Conservation (phyloP, 78 protist genomes). For the Isochrysis galbana region DNA sequence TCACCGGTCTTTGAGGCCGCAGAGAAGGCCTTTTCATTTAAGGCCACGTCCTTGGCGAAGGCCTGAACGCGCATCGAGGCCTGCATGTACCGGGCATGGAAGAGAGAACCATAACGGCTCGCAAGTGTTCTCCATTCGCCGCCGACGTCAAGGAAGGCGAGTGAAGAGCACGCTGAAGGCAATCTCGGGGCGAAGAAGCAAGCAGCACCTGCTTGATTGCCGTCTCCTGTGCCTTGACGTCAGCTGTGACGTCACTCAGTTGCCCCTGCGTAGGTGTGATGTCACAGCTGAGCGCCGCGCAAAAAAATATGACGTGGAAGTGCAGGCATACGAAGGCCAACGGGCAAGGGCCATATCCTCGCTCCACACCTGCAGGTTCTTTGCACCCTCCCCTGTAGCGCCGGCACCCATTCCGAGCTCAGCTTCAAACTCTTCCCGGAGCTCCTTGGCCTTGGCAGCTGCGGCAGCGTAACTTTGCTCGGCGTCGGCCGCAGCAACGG, state of each 20-base stretch:
- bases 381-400: neutral
- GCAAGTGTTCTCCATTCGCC: no score
- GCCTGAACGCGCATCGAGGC: neutral
- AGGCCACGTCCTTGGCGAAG: neutral
- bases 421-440: neutral
- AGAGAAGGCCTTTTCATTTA: neutral
- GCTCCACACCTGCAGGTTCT: neutral
- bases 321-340: neutral
- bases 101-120: no score
- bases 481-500: neutral
- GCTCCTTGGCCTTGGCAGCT: neutral
- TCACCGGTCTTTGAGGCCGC: neutral
- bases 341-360: no score
- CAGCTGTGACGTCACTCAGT: neutral
- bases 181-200: no score
- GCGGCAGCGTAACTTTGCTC: neutral
- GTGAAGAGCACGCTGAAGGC: no score
- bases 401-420: neutral
- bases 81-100: no score
- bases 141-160: no score
- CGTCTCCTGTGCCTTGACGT: neutral
- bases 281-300: neutral
- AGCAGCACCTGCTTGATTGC: neutral
- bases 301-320: neutral
- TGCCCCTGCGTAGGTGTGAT: neutral